Evolutionary conservation across 2,329 filamentous ascomycete genomes (phyloP).

Genomic region (Fusarium sarcochroum): DNA sequence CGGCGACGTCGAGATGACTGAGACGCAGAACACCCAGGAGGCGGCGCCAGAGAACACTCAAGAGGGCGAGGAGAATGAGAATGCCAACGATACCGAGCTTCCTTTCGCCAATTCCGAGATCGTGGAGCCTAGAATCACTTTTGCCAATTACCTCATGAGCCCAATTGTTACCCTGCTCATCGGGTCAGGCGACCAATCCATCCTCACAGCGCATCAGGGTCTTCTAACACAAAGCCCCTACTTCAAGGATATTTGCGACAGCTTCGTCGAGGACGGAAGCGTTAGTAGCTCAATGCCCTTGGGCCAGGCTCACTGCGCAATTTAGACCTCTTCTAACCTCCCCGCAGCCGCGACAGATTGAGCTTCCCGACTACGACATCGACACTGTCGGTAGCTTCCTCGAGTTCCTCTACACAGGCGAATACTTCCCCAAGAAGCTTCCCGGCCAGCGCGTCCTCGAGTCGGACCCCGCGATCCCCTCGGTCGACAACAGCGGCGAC

Average conservation of each 20-base stretch:
- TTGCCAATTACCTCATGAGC: slow-evolving; percentile 74
- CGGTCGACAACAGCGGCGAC: slow-evolving; percentile 81
- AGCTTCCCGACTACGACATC: slow-evolving; percentile 64
- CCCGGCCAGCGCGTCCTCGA: slow-evolving; percentile 77
- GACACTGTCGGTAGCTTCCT: slow-evolving; percentile 57
- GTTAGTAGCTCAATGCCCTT: slow-evolving; percentile 60
- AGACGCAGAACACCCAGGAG: slow-evolving; percentile 38
- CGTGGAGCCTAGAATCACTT: slow-evolving; percentile 58
- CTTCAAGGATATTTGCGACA: slow-evolving; percentile 74
- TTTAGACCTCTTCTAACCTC: not conserved
- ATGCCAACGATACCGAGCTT: slow-evolving; percentile 53
- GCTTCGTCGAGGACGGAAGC: slow-evolving; percentile 72
- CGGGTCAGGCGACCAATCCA: slow-evolving; percentile 72
- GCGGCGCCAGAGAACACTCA: slow-evolving; percentile 49
- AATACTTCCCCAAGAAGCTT: slow-evolving; percentile 80
- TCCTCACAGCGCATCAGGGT: slow-evolving; percentile 84
- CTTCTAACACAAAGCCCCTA: slow-evolving; percentile 82
- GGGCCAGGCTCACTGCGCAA: not conserved
- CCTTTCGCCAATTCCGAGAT: slow-evolving; percentile 57
- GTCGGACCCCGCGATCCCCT: slow-evolving; percentile 73
- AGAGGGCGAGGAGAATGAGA: slow-evolving; percentile 53
- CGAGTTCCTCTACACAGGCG: slow-evolving; percentile 59
- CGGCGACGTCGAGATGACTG: slow-evolving; percentile 59
- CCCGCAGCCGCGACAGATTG: slow-evolving; percentile 73
- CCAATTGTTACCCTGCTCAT: slow-evolving; percentile 79